phyloP scores from a whole-genome alignment of 257 asterid species.

The Nicotiana sylvestris region DNA sequence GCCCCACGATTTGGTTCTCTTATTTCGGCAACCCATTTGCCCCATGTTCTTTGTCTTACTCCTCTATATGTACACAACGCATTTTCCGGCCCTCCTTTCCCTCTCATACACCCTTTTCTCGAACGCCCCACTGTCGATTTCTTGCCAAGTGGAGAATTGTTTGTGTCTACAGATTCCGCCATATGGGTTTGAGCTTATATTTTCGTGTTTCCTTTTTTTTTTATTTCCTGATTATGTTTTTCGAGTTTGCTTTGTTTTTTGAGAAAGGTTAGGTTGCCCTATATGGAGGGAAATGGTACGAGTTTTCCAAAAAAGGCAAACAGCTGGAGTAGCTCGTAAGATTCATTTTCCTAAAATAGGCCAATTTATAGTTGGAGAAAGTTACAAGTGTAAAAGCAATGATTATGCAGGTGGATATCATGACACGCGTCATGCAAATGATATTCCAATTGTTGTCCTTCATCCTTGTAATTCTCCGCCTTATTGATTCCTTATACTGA shows the following conservation, averaged over 20 bases:
- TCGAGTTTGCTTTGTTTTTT: not conserved
- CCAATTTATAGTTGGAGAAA: not conserved
- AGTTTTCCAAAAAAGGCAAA: not conserved
- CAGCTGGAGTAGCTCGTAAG: not conserved
- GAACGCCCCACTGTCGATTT: constrained; percentile 37
- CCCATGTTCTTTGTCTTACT: constrained; percentile 85
- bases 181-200: not conserved
- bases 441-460: not conserved
- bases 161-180: not conserved
- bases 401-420: not conserved
- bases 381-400: not conserved
- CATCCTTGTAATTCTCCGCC: not conserved
- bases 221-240: not conserved
- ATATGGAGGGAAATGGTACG: not conserved
- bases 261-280: not conserved
- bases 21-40: constrained; percentile 81
- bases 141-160: constrained; percentile 9
- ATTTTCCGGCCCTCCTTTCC: constrained; percentile 84
- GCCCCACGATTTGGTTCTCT: constrained; percentile 78
- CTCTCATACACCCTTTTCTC: constrained; percentile 79
- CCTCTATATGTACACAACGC: constrained; percentile 67
- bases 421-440: not conserved
- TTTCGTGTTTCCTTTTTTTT: not conserved
- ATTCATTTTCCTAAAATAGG: not conserved
- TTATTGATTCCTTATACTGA: too few relatives aligned